Evolutionary conservation across 306 rosid genomes (phyloP), one percentile per base, ranked within the genome.

Genomic region (Cicer pinnatifidum): DNA sequence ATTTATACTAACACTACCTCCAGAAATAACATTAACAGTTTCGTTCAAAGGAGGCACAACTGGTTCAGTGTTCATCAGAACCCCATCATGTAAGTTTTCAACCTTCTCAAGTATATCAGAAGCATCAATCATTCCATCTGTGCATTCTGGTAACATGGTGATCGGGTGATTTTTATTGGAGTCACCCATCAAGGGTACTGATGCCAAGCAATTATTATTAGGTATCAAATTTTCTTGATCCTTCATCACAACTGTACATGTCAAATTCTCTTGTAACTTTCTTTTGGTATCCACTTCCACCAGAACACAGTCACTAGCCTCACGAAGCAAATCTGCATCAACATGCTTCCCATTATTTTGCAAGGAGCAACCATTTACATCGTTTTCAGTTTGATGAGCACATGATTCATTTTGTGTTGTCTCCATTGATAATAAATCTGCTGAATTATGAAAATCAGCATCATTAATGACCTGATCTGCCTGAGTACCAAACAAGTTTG

Each of bases 381-480:
- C 61, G 10, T 72, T 71, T 78, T 80, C 88, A 58, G 71, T 72
- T 10, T 62, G 76, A 58, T 57, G 72, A 66, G 60, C 76, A 76
- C 52, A 56, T 46, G 73, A 83, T 66, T 46, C 72, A 23, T 78
- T 84, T 61, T 72, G 81, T 68, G 82, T 11, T 47, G 38, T 54
- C 56, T 73, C 77, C 59, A 76, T 35, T 8, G 86, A 77, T 70
- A 40, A 75, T 66, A 82, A 80, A 40, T 85, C 83, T 69, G 77
- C 41, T 59, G 85, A 81, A 83, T 70, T 83, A 73, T 72, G 87
- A 73, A 75, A 84, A 66, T 86, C 91, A 58, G 72, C 75, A 82
- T 86, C 97, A 54, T 82, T 85, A 79, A 69, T 82, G 80, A 79
- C 85, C 88, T 84, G 81, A 76, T 85, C 85, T 79, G 80, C 84